Evolutionary conservation across 2,329 filamentous ascomycete genomes (phyloP), one percentile per base, ranked within the genome.

Genomic region (Aspergillus fumigatiaffinis): DNA sequence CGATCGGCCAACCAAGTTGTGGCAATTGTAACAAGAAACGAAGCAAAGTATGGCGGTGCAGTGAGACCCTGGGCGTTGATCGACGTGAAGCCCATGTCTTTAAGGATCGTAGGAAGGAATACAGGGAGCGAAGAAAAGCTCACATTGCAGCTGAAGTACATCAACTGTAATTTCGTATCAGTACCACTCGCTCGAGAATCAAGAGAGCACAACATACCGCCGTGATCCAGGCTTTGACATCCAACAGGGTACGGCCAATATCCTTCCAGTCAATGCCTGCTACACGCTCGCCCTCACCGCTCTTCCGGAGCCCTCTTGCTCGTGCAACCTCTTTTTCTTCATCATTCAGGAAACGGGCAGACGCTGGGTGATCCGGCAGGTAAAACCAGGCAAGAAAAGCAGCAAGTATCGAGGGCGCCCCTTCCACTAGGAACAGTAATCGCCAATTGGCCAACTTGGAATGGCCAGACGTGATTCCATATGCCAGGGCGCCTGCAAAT

Each of bases 61-160:
- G 87, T 87, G 12, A 92, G 80, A 1, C 88, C 89, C 72, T 92
- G 88, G 0, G 89, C 86, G 57, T 85, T 78, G 59, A 90, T 81
- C 14, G 80, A 76, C 0, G 81, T 82, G 72, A 87, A 91, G 9
- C 88, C 88, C 85, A 91, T 89, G 54, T 83, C 78, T 51, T 79
- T 73, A 14, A 88, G 75, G 61, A 88, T 86, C 1, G 84, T 82
- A 0, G 86, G 86, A 1, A 88, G 77, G 64, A 87, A 89, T 2
- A 87, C 84, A 0, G 86, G 84, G 3, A 88, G 77, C 1, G 83
- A 86, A 5, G 83, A 82, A 70, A 86, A 89, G 49, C 85, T 86
- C 58, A 89, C 84, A 69, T 84, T 85, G 75, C 80, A 82, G 64
- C 78, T 81, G 65, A 84, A 86, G 67, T 84, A 84, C 79, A 84